A percentile compares a stretch with the other conserved stretches of the same genome.
These are phyloP conservation scores for Boletus rufocinnamomeus DNA, from an alignment of 768 basidiomycete species.

Conservation along the genomic window DNA sequence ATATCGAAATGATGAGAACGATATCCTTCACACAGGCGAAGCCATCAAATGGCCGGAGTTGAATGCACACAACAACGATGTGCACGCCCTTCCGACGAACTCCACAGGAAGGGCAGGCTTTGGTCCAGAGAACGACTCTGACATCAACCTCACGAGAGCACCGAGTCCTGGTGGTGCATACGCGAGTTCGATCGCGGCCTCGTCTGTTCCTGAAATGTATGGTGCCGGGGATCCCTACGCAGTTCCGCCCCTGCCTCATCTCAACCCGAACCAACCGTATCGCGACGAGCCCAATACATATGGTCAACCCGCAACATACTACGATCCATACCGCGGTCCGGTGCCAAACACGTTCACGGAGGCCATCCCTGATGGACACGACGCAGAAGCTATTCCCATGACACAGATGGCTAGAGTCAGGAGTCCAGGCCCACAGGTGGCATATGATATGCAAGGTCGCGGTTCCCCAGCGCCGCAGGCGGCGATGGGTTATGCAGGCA, in stretches of 20 bases:
- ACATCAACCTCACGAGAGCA: conserved; percentile 56
- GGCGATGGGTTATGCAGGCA: conserved; percentile 38
- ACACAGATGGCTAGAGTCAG: conserved; percentile 53
- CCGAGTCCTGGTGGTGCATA: conserved; percentile 48
- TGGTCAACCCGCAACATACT: conserved; percentile 49
- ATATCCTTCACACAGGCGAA: conserved; percentile 50
- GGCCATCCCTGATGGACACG: conserved; percentile 29
- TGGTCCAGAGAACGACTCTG: conserved; percentile 58
- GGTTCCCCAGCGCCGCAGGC: conserved; percentile 46
- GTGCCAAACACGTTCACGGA: conserved; percentile 64
- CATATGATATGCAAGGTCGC: conserved; percentile 40
- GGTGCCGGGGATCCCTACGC: conserved; percentile 67
- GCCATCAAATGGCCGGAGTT: conserved; percentile 93
- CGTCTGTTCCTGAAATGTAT: conserved; percentile 47
- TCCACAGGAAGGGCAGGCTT: conserved; percentile 74
- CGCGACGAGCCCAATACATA: conserved; percentile 62
- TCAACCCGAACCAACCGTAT: conserved; percentile 78
- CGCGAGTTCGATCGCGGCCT: conserved; percentile 45
- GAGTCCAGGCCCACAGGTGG: conserved; percentile 45
- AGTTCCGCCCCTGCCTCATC: conserved; percentile 77
- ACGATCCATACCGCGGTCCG: conserved; percentile 84
- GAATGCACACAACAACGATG: conserved; percentile 60
- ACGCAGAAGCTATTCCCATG: conserved; percentile 72
- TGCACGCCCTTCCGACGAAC: conserved; percentile 67
- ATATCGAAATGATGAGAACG: conserved; percentile 3